These are phyloP conservation scores for Ammopiptanthus mongolicus DNA, from an alignment of 306 rosid species.

Conservation along the genomic window DNA sequence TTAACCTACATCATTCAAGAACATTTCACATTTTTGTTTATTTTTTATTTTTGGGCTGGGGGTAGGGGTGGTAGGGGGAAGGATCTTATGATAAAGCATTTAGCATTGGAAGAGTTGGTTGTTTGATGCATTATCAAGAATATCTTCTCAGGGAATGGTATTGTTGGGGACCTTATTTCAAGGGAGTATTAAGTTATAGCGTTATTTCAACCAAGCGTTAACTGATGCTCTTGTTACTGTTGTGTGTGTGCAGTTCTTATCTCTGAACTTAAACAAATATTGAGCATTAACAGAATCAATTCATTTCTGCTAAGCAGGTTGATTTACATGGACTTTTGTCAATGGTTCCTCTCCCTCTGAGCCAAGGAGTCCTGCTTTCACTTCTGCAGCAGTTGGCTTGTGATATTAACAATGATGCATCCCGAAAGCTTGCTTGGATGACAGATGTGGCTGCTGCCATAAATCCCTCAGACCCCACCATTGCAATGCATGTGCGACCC, in stretches of 20 bases:
- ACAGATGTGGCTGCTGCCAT: conserved; percentile 75
- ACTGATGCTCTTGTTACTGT: neutral
- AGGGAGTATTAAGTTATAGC: neutral
- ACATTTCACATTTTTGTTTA: neutral
- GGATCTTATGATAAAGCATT: neutral
- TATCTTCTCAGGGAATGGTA: neutral
- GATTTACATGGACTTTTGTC: conserved; percentile 65
- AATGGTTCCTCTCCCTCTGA: conserved; percentile 73
- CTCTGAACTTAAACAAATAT: neutral
- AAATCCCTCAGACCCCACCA: conserved; percentile 59
- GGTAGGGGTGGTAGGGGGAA: no score
- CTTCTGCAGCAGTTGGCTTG: conserved; percentile 95
- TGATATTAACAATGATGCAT: conserved; percentile 59
- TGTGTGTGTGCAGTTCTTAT: neutral
- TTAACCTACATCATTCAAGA: neutral
- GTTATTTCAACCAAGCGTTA: neutral
- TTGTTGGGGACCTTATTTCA: neutral
- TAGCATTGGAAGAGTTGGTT: no score
- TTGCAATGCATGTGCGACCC: conserved; percentile 69
- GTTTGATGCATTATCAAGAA: no score
- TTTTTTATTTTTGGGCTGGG: no score
- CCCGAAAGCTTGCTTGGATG: conserved; percentile 77
- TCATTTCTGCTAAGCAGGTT: conserved; percentile 48
- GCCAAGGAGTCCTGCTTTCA: conserved; percentile 94
- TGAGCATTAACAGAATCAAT: neutral